Conservation (phyloP, 2,329 filamentous ascomycete species). For the Fulvia fulva region DNA sequence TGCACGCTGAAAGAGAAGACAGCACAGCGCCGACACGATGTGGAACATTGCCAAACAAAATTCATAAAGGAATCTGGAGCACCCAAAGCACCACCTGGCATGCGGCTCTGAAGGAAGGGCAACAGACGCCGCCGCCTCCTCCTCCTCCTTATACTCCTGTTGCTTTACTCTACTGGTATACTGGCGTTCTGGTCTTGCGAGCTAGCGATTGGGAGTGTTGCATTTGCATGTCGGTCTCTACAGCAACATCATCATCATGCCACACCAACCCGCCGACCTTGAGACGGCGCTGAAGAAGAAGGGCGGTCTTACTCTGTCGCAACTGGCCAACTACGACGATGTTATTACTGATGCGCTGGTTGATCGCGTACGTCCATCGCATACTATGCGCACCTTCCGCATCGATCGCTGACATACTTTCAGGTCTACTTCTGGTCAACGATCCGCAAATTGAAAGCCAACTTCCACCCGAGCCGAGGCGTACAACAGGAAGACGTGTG, state of each 20-base stretch:
- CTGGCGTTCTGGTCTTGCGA: neutral
- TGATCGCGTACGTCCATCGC: slow-evolving; percentile 71
- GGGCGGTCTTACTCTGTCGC: slow-evolving; percentile 75
- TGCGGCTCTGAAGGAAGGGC: slow-evolving; percentile 7
- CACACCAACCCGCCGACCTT: slow-evolving; percentile 34
- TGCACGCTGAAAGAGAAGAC: neutral
- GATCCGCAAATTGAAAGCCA: slow-evolving; percentile 84
- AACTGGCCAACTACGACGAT: slow-evolving; percentile 91
- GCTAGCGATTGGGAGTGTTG: neutral
- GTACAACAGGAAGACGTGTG: slow-evolving; percentile 63
- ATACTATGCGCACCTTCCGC: neutral
- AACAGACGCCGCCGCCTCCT: neutral
- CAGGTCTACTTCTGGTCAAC: slow-evolving; percentile 95
- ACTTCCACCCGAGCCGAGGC: slow-evolving; percentile 82
- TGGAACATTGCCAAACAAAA: neutral
- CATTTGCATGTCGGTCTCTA: slow-evolving; percentile 9
- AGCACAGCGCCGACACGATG: neutral
- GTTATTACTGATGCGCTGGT: slow-evolving; percentile 91
- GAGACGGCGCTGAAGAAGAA: slow-evolving; percentile 53
- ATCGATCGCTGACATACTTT: slow-evolving; percentile 1
- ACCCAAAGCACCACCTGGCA: neutral
- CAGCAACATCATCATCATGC: slow-evolving; percentile 17
- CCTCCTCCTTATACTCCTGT: neutral
- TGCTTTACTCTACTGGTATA: slow-evolving; percentile 5
- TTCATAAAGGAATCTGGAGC: neutral